Base-by-base conservation (phyloP, 257 asterid species). In the Nicotiana otophora region DNA sequence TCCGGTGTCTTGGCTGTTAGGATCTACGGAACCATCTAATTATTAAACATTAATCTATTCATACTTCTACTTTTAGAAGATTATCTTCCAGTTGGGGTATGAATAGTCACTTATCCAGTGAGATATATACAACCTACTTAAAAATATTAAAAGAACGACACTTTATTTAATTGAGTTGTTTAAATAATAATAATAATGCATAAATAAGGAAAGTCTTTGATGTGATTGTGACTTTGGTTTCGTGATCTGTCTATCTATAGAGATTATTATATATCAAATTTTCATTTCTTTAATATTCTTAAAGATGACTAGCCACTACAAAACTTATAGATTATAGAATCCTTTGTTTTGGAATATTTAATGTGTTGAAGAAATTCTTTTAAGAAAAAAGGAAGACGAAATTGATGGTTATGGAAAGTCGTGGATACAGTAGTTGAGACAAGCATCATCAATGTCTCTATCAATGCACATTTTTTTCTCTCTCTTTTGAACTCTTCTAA, bases 1-100 rank as follows among this genome's bases (percentile, higher is more conserved):
- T 87, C 89, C 90, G 87, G 88, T 48, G 60, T 65, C 82, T 77
- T 6, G 81, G 67, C 83, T 80, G 92, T 82, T 89, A 91, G 94
- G 86, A 84, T 85, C 78, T 65, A 81, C 19, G 89, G 81, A 87
- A 84, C 92, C 81, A 10, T 55, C 57, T 5, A 31, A 31, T 83
- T 86, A 60, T 67, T 8, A 69, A n/a, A n/a, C 26, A 70, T 30
- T 30, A 5, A 8, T 34, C n/a, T 3, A 69, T 69, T n/a, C 31
- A 60, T 66, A 80, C 62, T 63, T 36, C 82, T 33, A 77, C 65
- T 62, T 65, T 75, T 60, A 46, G 76, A 80, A 64, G 46, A 54
- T 36, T 10, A 33, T 83, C 84, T 23, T 82, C 83, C 69, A 20
- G 60, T 81, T 80, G 42, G 62, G 36, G 11, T 60, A 76, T 69